These are phyloP conservation scores for Saksenaea oblongispora DNA, from an alignment of 371 early-diverging fungal species.

Conservation along the genomic window DNA sequence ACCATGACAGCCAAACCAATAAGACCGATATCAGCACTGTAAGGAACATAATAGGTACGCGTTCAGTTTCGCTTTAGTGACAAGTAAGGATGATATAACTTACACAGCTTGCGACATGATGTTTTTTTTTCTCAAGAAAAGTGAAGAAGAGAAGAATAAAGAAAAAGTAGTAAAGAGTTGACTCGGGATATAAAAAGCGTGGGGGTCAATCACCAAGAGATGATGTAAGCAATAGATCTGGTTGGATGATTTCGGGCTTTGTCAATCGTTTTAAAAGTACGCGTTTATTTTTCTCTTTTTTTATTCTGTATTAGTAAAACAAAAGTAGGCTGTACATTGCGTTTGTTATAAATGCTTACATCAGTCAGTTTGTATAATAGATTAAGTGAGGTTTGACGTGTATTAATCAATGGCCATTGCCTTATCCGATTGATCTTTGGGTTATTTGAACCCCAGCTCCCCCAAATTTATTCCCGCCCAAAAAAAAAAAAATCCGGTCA, in stretches of 20 bases:
- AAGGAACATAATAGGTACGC: not conserved
- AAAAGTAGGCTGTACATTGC: too few relatives aligned
- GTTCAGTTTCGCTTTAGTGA: not conserved
- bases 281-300: not conserved
- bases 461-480: constrained; percentile 4
- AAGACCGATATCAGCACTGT: constrained; percentile 97
- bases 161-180: not conserved
- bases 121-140: not conserved
- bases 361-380: too few relatives aligned
- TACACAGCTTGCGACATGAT: constrained; percentile 12
- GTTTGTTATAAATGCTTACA: too few relatives aligned
- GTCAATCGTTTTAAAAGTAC: not conserved
- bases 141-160: not conserved
- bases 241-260: not conserved
- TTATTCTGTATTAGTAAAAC: not conserved
- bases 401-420: not conserved
- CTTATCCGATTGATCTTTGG: constrained; percentile 5
- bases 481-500: not conserved
- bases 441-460: constrained; percentile 1
- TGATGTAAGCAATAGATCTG: not conserved
- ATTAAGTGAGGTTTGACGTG: too few relatives aligned
- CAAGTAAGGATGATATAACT: not conserved
- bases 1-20: constrained; percentile 99
- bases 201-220: not conserved
- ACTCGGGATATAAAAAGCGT: constrained; percentile 1